Evolutionary conservation across 2,329 filamentous ascomycete genomes (phyloP).

Genomic region (Fusarium sp.): DNA sequence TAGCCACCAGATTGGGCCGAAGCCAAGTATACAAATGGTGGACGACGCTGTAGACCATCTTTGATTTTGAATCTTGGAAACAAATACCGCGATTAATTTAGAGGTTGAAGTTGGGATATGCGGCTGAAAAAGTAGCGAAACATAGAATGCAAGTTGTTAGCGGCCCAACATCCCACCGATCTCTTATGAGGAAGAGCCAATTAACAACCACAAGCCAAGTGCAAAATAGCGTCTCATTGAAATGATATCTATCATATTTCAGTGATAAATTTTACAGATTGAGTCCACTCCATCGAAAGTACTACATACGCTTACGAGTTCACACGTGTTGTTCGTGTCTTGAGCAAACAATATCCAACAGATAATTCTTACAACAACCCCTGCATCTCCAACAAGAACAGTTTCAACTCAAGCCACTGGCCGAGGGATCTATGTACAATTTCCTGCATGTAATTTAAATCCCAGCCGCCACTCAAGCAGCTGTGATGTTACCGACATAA

Average conservation of each 20-base stretch:
- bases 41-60: constrained; percentile 11
- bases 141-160: constrained; percentile 7
- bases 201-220: background rate
- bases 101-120: background rate
- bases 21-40: constrained; percentile 38
- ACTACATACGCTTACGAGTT: background rate
- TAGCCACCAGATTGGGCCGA: constrained; percentile 49
- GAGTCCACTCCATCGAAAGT: background rate
- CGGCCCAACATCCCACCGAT: constrained; percentile 26
- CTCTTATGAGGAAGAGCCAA: background rate
- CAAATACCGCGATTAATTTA: rapidly evolving
- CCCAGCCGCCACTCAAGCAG: constrained; percentile 3
- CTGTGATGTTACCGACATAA: background rate
- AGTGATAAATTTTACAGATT: background rate
- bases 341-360: background rate
- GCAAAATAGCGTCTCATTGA: background rate
- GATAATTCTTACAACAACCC: background rate
- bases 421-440: background rate
- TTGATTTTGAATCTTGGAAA: rapidly evolving
- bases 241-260: no score
- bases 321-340: background rate
- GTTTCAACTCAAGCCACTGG: background rate
- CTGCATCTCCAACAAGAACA: background rate
- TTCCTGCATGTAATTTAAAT: background rate
- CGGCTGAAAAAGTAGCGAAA: background rate